phyloP scores from a whole-genome alignment of 164 flowering plant species.

The Chloranthus sessilifolius region DNA sequence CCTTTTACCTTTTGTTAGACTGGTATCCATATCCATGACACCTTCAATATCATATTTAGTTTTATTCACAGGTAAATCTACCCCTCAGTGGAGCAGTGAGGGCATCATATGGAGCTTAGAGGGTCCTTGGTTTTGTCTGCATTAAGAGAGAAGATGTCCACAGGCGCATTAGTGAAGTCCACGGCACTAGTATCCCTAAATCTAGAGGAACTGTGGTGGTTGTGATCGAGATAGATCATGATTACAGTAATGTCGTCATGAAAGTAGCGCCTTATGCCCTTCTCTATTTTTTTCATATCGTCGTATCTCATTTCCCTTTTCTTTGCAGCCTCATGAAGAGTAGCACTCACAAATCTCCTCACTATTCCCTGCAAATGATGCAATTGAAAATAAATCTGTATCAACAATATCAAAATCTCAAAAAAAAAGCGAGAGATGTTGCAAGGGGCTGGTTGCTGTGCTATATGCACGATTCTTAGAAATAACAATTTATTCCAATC shows the following conservation, averaged over 20 bases:
- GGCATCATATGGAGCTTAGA: no score
- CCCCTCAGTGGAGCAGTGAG: no score
- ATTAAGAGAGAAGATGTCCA: constrained; percentile 27
- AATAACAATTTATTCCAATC: no score
- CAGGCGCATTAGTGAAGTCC: constrained; percentile 23
- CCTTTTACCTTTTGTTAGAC: no score
- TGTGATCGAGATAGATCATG: constrained; percentile 41
- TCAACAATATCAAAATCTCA: no score
- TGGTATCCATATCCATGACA: no score
- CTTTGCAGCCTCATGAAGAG: constrained; percentile 55
- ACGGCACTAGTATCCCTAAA: constrained; percentile 6
- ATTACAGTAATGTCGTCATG: constrained; percentile 58
- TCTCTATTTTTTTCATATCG: constrained; percentile 54
- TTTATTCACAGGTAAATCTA: no score
- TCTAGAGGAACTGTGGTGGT: constrained; percentile 17
- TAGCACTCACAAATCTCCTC: constrained; percentile 47
- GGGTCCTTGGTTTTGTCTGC: constrained; percentile 13
- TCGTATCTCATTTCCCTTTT: constrained; percentile 64
- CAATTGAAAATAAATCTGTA: not conserved
- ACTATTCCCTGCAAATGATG: constrained; percentile 61
- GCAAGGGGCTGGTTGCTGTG: no score
- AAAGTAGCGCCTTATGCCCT: constrained; percentile 65
- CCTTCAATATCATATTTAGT: no score
- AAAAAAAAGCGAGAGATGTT: no score
- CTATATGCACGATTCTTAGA: no score